These are phyloP conservation scores for Schwanniomyces etchellsii DNA, from an alignment of 1,139 yeast genomes.

Conservation along the genomic window DNA sequence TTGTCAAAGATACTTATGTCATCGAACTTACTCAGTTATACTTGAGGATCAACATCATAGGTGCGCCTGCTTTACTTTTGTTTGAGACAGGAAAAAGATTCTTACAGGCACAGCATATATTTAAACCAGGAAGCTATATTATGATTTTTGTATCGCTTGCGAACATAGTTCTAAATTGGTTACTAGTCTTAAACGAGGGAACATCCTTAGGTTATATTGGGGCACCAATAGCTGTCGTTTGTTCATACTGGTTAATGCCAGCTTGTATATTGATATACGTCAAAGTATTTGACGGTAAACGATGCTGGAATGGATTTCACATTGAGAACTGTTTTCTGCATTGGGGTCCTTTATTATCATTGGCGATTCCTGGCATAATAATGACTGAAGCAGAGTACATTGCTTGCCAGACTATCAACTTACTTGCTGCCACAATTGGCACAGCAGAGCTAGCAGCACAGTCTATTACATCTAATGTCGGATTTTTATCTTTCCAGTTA, in stretches of 20 bases:
- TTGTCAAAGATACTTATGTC: constrained; percentile 28
- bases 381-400: constrained; percentile 59
- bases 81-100: constrained; percentile 39
- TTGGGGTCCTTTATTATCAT: constrained; percentile 42
- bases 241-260: constrained; percentile 54
- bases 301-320: constrained; percentile 36
- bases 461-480: constrained; percentile 52
- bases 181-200: constrained; percentile 27
- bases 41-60: constrained; percentile 22
- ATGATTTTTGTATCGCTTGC: constrained; percentile 49
- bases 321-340: constrained; percentile 35
- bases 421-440: constrained; percentile 51
- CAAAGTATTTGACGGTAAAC: constrained; percentile 28
- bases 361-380: constrained; percentile 52
- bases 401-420: constrained; percentile 52
- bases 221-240: constrained; percentile 55
- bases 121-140: constrained; percentile 47
- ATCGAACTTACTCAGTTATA: constrained; percentile 31
- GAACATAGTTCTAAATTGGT: constrained; percentile 44
- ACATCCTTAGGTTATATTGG: constrained; percentile 40
- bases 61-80: constrained; percentile 33
- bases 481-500: constrained; percentile 44
- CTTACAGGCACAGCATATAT: constrained; percentile 40
- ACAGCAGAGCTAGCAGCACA: constrained; percentile 53
- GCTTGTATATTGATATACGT: constrained; percentile 38